Evolutionary conservation across 139 green algal genomes (phyloP), one percentile per base, ranked within the genome.

Genomic region (Chlamydomonas asymmetrica): DNA sequence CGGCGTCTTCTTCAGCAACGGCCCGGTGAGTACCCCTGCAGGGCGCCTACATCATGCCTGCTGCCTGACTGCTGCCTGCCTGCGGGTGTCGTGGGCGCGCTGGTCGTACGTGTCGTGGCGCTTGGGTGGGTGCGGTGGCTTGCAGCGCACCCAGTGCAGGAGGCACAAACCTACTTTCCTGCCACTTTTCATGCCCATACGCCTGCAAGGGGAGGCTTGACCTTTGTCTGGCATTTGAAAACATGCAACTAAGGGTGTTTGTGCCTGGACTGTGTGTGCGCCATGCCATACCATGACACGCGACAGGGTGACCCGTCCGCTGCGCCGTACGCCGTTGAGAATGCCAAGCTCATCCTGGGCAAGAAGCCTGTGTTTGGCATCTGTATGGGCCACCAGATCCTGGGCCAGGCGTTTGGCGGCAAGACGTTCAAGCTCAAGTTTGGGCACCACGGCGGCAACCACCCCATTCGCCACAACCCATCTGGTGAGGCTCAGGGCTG

Each of bases 371-470:
- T 97, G 73, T 98, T 99, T 85, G 96, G 96, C 79, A 99, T 99
- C 82, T 99, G 96, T 93, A 99, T 99, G 96, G 96, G 96, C 0
- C 96, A 99, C 88, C 96, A 99, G 86, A 85, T 98, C n/a, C 80
- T 99, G 73, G 96, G 96, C 29, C 95, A 99, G 84, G 96, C 96
- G 8, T 93, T 98, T 71, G 96, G 96, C 48, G 93, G 90, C 69
- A 92, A 83, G 66, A 99, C 96, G 37, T 99, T 98, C 91, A 99
- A 99, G 90, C 89, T 99, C 39, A 97, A 97, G 81, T 99, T 99
- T 80, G 96, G 96, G 0, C 96, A 99, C 91, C 96, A 99, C 76
- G 96, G 96, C 65, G 96, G 96, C 72, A 99, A 99, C 92, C 96
- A 99, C 90, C 96, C 96, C 64, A 97, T 99, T 79, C 83, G 93